A percentile compares a stretch with the other conserved stretches of the same genome.
Conservation (phyloP, 768 basidiomycete genomes). For the Tulasnella sp. region DNA sequence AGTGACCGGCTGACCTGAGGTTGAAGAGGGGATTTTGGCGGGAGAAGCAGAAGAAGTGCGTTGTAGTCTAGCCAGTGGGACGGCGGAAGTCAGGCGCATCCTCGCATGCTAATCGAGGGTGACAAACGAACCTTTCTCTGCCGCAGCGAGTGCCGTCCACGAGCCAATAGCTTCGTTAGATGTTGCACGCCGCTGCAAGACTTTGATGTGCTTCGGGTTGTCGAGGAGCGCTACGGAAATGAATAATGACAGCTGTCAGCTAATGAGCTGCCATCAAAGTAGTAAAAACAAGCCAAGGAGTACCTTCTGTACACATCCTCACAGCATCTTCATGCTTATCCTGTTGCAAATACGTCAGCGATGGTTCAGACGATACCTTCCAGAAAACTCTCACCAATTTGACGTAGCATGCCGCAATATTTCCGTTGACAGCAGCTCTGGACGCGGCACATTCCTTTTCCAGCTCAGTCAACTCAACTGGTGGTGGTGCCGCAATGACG, state of each 20-base stretch:
- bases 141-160: slow-evolving; percentile 73
- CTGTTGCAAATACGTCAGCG: too few species aligned
- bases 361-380: neutral
- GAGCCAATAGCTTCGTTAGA: slow-evolving; percentile 71
- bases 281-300: slow-evolving; percentile 17
- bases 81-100: neutral
- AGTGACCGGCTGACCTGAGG: slow-evolving; percentile 41
- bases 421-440: slow-evolving; percentile 69
- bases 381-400: slow-evolving; percentile 46
- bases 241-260: slow-evolving; percentile 1
- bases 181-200: slow-evolving; percentile 73
- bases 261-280: slow-evolving; percentile 8
- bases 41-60: slow-evolving; percentile 51
- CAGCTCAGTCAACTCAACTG: slow-evolving; percentile 25
- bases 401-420: slow-evolving; percentile 75
- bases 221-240: slow-evolving; percentile 61
- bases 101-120: neutral
- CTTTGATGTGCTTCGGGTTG: slow-evolving; percentile 78
- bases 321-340: slow-evolving; percentile 70
- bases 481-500: slow-evolving; percentile 23
- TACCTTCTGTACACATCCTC: slow-evolving; percentile 68
- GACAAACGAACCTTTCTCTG: slow-evolving; percentile 60
- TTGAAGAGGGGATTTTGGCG: slow-evolving; percentile 40
- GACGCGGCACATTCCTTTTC: slow-evolving; percentile 42
- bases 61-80: slow-evolving; percentile 53